Evolutionary conservation across 495 filamentous ascomycete species (phyloP).

Genomic region (Daldinia decipiens): DNA sequence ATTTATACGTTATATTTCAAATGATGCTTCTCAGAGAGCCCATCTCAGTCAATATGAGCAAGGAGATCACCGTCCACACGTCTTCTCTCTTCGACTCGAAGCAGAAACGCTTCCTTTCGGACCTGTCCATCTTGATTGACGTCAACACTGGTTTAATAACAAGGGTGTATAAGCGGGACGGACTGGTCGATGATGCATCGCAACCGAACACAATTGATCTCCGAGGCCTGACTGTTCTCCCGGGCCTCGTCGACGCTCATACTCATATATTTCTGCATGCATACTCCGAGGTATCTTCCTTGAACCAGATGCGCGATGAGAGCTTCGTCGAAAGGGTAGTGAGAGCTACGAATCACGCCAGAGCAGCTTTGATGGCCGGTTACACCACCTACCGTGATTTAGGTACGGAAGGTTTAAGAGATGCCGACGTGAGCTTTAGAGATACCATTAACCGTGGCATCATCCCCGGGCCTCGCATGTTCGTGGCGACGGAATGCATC

Average conservation of each 20-base stretch:
- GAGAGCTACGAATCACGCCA: conserved; percentile 62
- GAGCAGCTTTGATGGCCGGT: conserved; percentile 61
- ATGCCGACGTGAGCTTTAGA: conserved; percentile 56
- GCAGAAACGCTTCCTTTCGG: conserved; percentile 54
- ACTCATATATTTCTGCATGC: conserved; percentile 64
- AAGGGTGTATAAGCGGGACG: conserved; percentile 47
- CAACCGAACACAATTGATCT: conserved; percentile 55
- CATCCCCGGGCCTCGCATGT: conserved; percentile 62
- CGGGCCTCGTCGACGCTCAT: conserved; percentile 64
- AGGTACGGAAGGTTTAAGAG: conserved; percentile 59
- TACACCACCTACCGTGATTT: conserved; percentile 67
- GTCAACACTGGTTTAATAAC: conserved; percentile 55
- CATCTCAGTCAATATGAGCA: conserved; percentile 6
- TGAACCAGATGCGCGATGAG: conserved; percentile 63
- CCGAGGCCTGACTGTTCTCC: conserved; percentile 57
- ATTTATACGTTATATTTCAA: background rate
- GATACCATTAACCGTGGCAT: conserved; percentile 62
- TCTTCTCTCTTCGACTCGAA: conserved; percentile 60
- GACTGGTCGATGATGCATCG: conserved; percentile 24
- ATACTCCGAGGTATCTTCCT: conserved; percentile 54
- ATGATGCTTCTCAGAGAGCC: conserved; percentile 5
- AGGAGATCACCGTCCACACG: conserved; percentile 55
- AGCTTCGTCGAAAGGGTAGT: conserved; percentile 60
- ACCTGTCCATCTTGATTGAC: conserved; percentile 56
- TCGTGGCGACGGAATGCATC: conserved; percentile 61